Percentiles rank a stretch among this genome's conserved stretches.
phyloP scores from a whole-genome alignment of 139 green algal genomes.

The Microglena sp. region DNA sequence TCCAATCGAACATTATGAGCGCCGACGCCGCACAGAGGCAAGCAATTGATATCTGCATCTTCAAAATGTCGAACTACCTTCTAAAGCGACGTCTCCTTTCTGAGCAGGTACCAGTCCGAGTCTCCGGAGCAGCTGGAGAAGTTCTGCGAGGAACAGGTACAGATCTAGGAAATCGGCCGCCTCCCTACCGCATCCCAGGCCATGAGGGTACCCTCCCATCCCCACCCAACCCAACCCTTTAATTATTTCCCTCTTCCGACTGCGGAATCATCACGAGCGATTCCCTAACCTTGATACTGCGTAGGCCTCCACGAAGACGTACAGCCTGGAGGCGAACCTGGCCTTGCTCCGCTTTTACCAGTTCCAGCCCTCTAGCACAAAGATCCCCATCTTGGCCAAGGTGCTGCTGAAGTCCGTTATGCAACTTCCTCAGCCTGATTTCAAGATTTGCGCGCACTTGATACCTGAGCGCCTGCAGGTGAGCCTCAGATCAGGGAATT shows the following conservation, averaged over 20 bases:
- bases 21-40: too few relatives aligned
- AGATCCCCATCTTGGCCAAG: slow-evolving; percentile 24
- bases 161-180: not conserved
- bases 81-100: not conserved
- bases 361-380: slow-evolving; percentile 23
- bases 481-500: too few relatives aligned
- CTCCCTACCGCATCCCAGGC: not conserved
- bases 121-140: slow-evolving; percentile 1
- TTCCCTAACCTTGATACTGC: not conserved
- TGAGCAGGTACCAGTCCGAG: not conserved
- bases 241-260: not conserved
- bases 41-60: not conserved
- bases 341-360: slow-evolving; percentile 48
- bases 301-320: slow-evolving; percentile 11
- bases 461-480: slow-evolving; percentile 36
- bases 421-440: slow-evolving; percentile 38
- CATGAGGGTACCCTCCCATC: not conserved
- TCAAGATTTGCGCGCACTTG: slow-evolving; percentile 35
- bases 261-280: not conserved
- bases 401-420: slow-evolving; percentile 41
- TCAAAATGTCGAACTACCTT: not conserved
- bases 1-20: too few relatives aligned
- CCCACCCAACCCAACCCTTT: not conserved
- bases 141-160: slow-evolving; percentile 10
- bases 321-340: slow-evolving; percentile 33